phyloP scores from a whole-genome alignment of 352 stramenopile genomes.

The Globisporangium alternatum region DNA sequence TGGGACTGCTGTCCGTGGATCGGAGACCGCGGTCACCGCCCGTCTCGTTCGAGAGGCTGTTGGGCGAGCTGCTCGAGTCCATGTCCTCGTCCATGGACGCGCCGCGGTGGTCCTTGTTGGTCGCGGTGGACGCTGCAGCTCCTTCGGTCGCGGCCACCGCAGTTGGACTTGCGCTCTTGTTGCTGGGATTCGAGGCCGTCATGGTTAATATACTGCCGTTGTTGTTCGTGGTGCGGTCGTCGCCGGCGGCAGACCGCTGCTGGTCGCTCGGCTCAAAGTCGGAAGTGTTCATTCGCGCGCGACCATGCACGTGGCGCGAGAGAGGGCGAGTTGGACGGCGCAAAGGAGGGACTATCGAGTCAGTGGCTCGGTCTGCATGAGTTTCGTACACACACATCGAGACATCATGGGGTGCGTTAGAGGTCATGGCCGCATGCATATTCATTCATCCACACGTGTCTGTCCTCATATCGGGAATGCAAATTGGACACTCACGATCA shows the following conservation, averaged over 20 bases:
- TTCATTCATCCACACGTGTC: neutral
- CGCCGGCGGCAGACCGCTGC: neutral
- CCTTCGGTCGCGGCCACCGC: neutral
- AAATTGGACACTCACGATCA: neutral
- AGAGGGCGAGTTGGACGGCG: neutral
- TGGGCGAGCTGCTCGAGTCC: constrained; percentile 11
- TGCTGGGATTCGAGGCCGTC: constrained; percentile 14
- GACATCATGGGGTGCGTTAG: too few relatives aligned
- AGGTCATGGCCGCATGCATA: too few relatives aligned
- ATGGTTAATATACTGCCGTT: neutral
- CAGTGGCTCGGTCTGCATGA: too few relatives aligned
- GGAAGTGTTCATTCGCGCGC: constrained; percentile 20
- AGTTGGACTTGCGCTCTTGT: neutral
- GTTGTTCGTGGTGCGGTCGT: constrained; percentile 6
- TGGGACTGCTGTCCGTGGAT: constrained; percentile 9
- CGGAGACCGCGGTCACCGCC: constrained; percentile 4
- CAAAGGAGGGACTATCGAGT: too few relatives aligned
- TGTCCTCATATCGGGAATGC: neutral
- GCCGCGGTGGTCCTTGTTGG: constrained; percentile 6
- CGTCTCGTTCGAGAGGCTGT: constrained; percentile 18
- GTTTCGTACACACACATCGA: too few relatives aligned
- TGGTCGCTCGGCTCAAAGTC: constrained; percentile 19
- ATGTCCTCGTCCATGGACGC: constrained; percentile 13
- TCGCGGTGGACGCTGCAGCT: neutral
- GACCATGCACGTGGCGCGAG: neutral